Evolutionary conservation across 2,329 filamentous ascomycete species (phyloP).

Genomic region (Pseudopyricularia javanii): DNA sequence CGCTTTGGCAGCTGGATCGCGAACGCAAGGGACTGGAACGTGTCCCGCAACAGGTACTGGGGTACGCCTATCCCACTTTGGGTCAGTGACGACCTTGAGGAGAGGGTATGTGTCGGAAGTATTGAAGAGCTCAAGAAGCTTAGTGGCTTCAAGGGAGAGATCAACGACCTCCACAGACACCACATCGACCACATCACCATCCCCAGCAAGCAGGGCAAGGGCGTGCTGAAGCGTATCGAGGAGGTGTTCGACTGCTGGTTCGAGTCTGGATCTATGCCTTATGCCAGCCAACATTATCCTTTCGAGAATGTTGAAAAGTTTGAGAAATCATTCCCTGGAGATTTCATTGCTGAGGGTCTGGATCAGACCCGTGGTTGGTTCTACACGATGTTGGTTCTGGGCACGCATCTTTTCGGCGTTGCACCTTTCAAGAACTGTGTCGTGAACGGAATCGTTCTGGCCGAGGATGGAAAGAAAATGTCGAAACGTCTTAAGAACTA

Average conservation of each 20-base stretch:
- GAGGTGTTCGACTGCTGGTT: slow-evolving; percentile 98
- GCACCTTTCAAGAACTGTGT: slow-evolving; percentile 91
- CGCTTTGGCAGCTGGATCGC: slow-evolving; percentile 86
- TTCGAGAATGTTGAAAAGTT: slow-evolving; percentile 82
- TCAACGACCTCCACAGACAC: slow-evolving; percentile 81
- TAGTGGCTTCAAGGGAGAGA: slow-evolving; percentile 72
- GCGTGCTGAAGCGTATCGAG: slow-evolving; percentile 64
- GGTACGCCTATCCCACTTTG: slow-evolving; percentile 86
- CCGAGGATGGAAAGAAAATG: slow-evolving; percentile 97
- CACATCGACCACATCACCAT: slow-evolving; percentile 93
- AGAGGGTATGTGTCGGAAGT: slow-evolving; percentile 77
- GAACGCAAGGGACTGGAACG: slow-evolving; percentile 90
- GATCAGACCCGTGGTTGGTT: slow-evolving; percentile 97
- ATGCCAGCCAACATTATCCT: slow-evolving; percentile 80
- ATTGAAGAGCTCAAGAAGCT: slow-evolving; percentile 72
- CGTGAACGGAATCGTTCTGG: slow-evolving; percentile 90
- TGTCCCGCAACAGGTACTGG: slow-evolving; percentile 91
- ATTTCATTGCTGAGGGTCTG: slow-evolving; percentile 81
- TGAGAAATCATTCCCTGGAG: slow-evolving; percentile 70
- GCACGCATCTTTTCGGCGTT: slow-evolving; percentile 73
- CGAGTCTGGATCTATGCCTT: slow-evolving; percentile 92
- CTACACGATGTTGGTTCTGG: slow-evolving; percentile 81
- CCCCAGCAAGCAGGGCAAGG: slow-evolving; percentile 78
- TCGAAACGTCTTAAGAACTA: slow-evolving; percentile 96
- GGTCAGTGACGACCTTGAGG: slow-evolving; percentile 81